Evolutionary conservation across 1,284 basidiomycete species (phyloP).

Genomic region (Ceratobasidium sp.): DNA sequence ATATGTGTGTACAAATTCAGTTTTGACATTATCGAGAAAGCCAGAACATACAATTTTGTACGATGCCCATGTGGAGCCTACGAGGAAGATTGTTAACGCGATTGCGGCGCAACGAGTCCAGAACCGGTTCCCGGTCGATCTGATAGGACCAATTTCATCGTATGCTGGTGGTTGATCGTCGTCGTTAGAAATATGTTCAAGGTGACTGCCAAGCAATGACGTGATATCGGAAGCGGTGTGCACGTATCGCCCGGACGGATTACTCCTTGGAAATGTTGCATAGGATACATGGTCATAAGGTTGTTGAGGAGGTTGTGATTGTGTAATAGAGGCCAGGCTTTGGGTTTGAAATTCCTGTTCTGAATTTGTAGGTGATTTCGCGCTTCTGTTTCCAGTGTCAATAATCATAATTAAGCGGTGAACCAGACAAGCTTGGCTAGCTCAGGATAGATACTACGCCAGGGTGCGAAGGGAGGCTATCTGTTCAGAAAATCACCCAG

Average conservation of each 20-base stretch:
- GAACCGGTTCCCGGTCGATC: background rate
- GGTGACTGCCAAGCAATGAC: background rate
- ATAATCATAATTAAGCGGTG: constrained; percentile 8
- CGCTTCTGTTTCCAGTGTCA: background rate
- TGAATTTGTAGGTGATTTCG: background rate
- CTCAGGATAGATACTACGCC: background rate
- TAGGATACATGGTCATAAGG: constrained; percentile 4
- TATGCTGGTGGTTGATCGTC: constrained; percentile 19
- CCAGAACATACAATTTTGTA: background rate
- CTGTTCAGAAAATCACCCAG: background rate
- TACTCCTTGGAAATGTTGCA: background rate
- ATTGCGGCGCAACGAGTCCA: constrained; percentile 1
- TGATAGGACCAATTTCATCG: background rate
- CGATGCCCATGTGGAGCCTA: background rate
- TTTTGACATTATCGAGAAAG: too few relatives aligned
- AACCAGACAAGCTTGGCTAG: background rate
- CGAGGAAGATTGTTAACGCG: background rate
- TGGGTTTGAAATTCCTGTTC: background rate
- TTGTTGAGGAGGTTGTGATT: background rate
- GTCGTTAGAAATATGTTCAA: background rate
- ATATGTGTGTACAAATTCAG: too few relatives aligned
- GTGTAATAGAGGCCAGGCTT: background rate
- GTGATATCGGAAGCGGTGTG: constrained; percentile 1
- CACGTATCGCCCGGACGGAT: background rate
- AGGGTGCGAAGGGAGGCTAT: background rate